Evolutionary conservation across 2,329 filamentous ascomycete genomes (phyloP).

Genomic region (Aschersonia sp.): DNA sequence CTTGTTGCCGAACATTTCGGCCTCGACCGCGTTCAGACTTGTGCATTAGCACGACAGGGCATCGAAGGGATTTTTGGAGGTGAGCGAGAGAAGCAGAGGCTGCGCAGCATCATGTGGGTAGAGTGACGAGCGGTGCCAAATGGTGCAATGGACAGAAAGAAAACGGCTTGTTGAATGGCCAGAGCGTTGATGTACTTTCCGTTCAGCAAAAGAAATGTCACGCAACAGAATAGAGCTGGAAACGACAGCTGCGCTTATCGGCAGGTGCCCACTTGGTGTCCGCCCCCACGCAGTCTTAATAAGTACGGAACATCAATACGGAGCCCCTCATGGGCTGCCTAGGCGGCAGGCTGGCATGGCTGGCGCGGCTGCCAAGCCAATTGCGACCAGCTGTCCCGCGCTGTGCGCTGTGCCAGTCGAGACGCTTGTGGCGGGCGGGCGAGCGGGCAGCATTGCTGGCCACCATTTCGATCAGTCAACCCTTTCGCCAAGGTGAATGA

Average conservation of each 20-base stretch:
- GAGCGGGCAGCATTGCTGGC: not conserved
- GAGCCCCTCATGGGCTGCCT: no score
- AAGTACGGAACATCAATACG: no score
- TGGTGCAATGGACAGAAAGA: not conserved
- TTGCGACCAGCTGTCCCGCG: not conserved
- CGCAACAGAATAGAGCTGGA: no score
- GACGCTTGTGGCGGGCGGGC: not conserved
- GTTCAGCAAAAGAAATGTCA: no score
- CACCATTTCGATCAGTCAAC: not conserved
- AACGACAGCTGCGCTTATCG: no score
- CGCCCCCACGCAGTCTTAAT: no score
- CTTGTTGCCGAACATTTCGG: conserved; percentile 59
- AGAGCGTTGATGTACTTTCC: no score
- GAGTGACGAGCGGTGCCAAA: not conserved
- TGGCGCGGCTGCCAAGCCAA: conserved; percentile 4
- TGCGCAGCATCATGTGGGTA: conserved; percentile 36
- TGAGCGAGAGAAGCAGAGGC: conserved; percentile 42
- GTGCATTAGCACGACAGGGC: conserved; percentile 42
- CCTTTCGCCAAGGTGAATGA: not conserved
- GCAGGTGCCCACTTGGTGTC: no score
- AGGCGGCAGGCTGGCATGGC: not conserved
- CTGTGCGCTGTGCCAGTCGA: not conserved
- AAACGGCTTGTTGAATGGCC: not conserved
- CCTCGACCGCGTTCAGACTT: conserved; percentile 30
- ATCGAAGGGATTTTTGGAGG: conserved; percentile 54